Percentiles rank a stretch among this genome's conserved stretches.
phyloP scores from a whole-genome alignment of 2,329 filamentous ascomycete species.

The Microsporum audouinii region DNA sequence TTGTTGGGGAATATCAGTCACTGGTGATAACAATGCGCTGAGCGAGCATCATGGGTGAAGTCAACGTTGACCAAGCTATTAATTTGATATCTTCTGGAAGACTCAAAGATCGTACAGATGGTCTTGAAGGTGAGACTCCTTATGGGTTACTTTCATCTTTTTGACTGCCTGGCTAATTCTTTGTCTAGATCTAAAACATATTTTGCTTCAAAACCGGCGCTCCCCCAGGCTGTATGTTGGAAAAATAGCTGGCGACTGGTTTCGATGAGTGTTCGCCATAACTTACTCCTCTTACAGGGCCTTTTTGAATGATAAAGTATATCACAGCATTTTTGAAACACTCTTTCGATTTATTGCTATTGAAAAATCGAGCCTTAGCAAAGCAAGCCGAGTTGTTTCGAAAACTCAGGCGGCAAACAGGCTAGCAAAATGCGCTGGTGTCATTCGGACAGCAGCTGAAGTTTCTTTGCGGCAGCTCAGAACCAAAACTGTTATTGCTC shows the following conservation, averaged over 20 bases:
- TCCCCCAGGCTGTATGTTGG: constrained; percentile 27
- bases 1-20: background rate
- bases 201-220: constrained; percentile 43
- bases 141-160: background rate
- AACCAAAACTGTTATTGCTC: constrained; percentile 62
- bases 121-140: constrained; percentile 34
- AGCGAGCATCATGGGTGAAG: constrained; percentile 29
- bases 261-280: background rate
- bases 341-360: constrained; percentile 61
- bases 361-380: constrained; percentile 56
- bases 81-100: constrained; percentile 34
- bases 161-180: background rate
- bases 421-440: constrained; percentile 57
- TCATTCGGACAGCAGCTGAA: constrained; percentile 60
- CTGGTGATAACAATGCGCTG: background rate
- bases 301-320: constrained; percentile 60
- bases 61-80: constrained; percentile 33
- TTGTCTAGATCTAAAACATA: constrained; percentile 41
- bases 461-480: constrained; percentile 58
- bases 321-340: constrained; percentile 67
- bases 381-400: constrained; percentile 42
- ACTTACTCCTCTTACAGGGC: constrained; percentile 22
- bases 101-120: constrained; percentile 39
- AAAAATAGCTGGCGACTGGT: constrained; percentile 1
- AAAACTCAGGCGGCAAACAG: constrained; percentile 43